Conservation (phyloP, 2,329 filamentous ascomycete species). For the Ceratocystis cacaofunesta region DNA sequence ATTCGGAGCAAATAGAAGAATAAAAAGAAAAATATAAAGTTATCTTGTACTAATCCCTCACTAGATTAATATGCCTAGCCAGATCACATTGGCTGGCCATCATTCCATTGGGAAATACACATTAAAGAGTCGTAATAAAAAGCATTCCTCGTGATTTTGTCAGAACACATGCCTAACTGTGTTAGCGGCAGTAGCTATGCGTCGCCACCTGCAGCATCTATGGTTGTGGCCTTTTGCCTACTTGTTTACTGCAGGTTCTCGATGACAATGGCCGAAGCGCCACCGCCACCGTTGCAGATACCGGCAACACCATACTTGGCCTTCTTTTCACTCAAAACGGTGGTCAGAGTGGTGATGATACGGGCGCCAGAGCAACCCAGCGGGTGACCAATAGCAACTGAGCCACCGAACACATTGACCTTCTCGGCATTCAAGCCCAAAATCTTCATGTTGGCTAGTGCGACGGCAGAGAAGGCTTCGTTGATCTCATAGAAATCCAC, state of each 20-base stretch:
- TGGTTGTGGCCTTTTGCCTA: neutral
- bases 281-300: conserved; percentile 96
- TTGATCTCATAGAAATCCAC: conserved; percentile 98
- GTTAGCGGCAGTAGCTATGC: neutral
- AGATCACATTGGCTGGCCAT: neutral
- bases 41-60: neutral
- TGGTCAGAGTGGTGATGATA: conserved; percentile 78
- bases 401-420: conserved; percentile 90
- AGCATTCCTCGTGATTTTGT: conserved; percentile 3
- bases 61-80: neutral
- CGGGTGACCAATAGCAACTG: conserved; percentile 90
- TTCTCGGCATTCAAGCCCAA: conserved; percentile 65
- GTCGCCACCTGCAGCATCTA: neutral
- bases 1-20: neutral
- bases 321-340: conserved; percentile 78
- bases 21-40: neutral
- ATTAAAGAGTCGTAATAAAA: conserved; percentile 10
- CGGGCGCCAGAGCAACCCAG: conserved; percentile 87
- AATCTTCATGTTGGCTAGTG: conserved; percentile 90
- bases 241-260: conserved; percentile 48
- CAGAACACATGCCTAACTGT: neutral
- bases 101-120: neutral
- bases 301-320: conserved; percentile 86
- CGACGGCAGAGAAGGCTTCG: conserved; percentile 95
- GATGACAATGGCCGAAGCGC: conserved; percentile 83